Evolutionary conservation across 2,329 filamentous ascomycete species (phyloP), one percentile per base, ranked within the genome.

Genomic region (Sporothrix sp.): DNA sequence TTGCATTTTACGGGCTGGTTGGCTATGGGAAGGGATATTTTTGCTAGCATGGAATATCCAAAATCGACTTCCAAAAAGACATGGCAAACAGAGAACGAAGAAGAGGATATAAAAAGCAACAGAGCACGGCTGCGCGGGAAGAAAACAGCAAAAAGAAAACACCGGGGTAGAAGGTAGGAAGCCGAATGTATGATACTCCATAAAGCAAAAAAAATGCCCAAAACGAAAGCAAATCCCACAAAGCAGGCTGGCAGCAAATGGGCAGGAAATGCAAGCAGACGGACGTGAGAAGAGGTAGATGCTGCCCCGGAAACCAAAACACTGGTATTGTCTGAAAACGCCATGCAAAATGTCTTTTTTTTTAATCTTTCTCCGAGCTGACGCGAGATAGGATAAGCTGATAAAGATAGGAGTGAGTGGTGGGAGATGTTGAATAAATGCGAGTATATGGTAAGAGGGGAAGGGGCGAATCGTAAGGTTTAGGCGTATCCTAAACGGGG

Each of bases 331-430:
- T 47, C 33, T 38, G 23, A 30, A 30, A 27, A 37, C 32, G 42
- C 42, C 28, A 33, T 37, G 44, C 23, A 20, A 37, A 47, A 47
- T 37, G 23, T 47, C n/a, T 37, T 37, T 47, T 27, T 35, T 47
- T 10, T 37, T 37, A 37, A 18, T 35, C 14, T 28, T 47, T 37
- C 33, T 47, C 44, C 23, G 23, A 47, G 44, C n/a, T 47, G 32
- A 37, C 38, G 44, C 44, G 38, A 47, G 13, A 30, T 18, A 20
- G 25, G 11, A 30, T 37, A 38, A 13, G 42, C 40, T 23, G 16
- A 45, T 52, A 42, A 20, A 37, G n/a, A 48, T 52, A 53, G 21
- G 39, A 54, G 42, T 54, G 52, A 54, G 52, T 54, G 52, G 52
- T 44, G 52, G 48, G 42, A 21, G 42, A 43, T 53, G 47, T 43